A percentile compares a stretch with the other conserved stretches of the same genome.
phyloP scores from a whole-genome alignment of 805 yeast species.

The Yarrowia osloensis region DNA sequence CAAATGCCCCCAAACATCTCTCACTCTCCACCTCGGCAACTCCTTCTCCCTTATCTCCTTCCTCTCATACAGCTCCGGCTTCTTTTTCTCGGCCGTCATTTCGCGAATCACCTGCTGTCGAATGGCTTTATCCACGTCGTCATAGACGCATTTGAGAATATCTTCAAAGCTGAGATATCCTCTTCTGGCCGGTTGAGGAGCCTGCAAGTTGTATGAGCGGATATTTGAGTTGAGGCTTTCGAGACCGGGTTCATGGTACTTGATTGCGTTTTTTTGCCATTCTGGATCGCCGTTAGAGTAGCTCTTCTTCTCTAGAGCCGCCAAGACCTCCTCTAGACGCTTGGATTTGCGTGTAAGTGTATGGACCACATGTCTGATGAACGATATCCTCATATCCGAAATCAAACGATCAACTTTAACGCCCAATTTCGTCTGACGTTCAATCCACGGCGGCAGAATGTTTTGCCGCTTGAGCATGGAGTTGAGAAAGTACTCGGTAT shows the following conservation, averaged over 20 bases:
- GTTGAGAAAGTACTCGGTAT: constrained; percentile 76
- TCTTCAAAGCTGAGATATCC: constrained; percentile 51
- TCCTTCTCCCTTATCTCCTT: background rate
- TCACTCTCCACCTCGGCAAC: constrained; percentile 32
- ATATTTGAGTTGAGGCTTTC: constrained; percentile 51
- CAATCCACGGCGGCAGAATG: constrained; percentile 88
- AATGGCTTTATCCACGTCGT: constrained; percentile 39
- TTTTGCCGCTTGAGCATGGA: constrained; percentile 72
- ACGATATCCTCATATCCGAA: background rate
- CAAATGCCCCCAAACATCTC: constrained; percentile 23
- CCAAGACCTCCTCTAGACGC: background rate
- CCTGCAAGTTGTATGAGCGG: constrained; percentile 63
- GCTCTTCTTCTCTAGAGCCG: background rate
- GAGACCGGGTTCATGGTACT: constrained; percentile 45
- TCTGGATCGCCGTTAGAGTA: constrained; percentile 24
- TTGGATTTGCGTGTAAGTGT: background rate
- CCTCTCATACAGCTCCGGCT: background rate
- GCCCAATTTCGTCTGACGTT: constrained; percentile 63
- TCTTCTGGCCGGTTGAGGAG: constrained; percentile 61
- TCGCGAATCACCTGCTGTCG: constrained; percentile 17
- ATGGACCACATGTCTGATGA: constrained; percentile 23
- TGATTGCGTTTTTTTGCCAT: constrained; percentile 47
- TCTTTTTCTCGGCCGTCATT: constrained; percentile 12
- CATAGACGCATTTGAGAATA: constrained; percentile 49
- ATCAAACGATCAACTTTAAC: constrained; percentile 49